Evolutionary conservation across 768 basidiomycete genomes (phyloP).

Genomic region (Podaxis carcinomalis): DNA sequence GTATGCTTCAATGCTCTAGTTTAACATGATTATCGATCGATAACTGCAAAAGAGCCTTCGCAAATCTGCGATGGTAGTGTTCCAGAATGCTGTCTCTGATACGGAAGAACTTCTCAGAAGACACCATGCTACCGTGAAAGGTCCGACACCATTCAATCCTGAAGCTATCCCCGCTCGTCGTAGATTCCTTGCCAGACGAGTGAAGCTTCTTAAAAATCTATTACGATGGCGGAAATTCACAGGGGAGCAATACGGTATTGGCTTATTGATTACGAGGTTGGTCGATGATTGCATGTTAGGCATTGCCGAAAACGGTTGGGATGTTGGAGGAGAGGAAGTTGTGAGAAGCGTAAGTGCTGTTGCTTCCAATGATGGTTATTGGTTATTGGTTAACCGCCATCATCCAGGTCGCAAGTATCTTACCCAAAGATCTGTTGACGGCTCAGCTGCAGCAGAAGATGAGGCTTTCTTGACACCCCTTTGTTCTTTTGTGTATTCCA

Average conservation of each 20-base stretch:
- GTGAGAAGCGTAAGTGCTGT: constrained; percentile 48
- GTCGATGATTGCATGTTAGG: constrained; percentile 58
- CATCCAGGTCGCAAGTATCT: constrained; percentile 29
- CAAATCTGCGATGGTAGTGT: constrained; percentile 46
- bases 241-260: constrained; percentile 55
- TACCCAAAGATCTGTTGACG: constrained; percentile 32
- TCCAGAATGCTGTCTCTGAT: constrained; percentile 52
- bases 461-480: constrained; percentile 3
- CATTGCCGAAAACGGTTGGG: constrained; percentile 77
- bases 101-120: constrained; percentile 46
- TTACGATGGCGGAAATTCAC: constrained; percentile 74
- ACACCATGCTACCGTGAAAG: constrained; percentile 34
- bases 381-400: constrained; percentile 10
- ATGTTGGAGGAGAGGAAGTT: constrained; percentile 74
- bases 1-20: constrained; percentile 28
- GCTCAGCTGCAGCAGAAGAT: constrained; percentile 19
- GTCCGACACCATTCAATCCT: constrained; percentile 62
- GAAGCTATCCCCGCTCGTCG: constrained; percentile 66
- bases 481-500: not conserved
- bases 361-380: constrained; percentile 13
- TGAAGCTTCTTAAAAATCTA: constrained; percentile 73
- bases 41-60: constrained; percentile 45
- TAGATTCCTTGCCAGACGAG: constrained; percentile 60
- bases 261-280: constrained; percentile 48
- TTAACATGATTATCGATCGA: not conserved